These are phyloP conservation scores for Aspergillus ellipticus DNA, from an alignment of 495 filamentous ascomycete genomes.

Conservation along the genomic window DNA sequence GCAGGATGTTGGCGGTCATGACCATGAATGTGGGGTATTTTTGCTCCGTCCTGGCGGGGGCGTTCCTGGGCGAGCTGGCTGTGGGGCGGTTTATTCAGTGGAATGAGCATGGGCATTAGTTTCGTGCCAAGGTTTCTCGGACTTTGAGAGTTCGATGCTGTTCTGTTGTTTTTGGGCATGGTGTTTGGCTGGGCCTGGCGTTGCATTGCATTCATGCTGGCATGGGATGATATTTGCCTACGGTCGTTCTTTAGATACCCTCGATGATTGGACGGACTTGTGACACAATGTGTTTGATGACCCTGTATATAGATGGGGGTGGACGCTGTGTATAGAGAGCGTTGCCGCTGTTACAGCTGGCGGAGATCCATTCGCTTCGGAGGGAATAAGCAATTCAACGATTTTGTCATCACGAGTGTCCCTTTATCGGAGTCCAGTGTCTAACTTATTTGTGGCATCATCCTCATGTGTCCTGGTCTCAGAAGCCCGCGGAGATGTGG, in stretches of 20 bases:
- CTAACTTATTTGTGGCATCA: too few relatives aligned
- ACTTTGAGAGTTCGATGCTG: too few relatives aligned
- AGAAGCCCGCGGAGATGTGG: neutral
- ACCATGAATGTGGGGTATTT: constrained; percentile 97
- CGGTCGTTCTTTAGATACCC: neutral
- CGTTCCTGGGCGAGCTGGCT: constrained; percentile 78
- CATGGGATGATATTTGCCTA: neutral
- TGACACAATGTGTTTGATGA: neutral
- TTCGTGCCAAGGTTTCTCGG: neutral
- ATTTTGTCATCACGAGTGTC: too few relatives aligned
- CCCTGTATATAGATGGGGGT: neutral
- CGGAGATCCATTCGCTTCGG: too few relatives aligned
- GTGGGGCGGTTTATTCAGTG: constrained; percentile 62
- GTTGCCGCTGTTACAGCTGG: neutral
- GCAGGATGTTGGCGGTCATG: constrained; percentile 97
- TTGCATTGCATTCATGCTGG: neutral
- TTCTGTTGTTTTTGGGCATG: neutral
- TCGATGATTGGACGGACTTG: neutral
- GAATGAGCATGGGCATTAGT: constrained; percentile 27
- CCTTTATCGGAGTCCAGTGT: too few relatives aligned
- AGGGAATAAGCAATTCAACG: too few relatives aligned
- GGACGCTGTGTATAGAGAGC: neutral
- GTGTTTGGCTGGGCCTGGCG: neutral
- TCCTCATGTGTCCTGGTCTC: too few relatives aligned
- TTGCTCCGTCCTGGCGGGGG: constrained; percentile 75